A percentile compares a stretch with the other conserved stretches of the same genome.
Conservation (phyloP, 208 protist species). For the Acanthamoeba royreba region DNA sequence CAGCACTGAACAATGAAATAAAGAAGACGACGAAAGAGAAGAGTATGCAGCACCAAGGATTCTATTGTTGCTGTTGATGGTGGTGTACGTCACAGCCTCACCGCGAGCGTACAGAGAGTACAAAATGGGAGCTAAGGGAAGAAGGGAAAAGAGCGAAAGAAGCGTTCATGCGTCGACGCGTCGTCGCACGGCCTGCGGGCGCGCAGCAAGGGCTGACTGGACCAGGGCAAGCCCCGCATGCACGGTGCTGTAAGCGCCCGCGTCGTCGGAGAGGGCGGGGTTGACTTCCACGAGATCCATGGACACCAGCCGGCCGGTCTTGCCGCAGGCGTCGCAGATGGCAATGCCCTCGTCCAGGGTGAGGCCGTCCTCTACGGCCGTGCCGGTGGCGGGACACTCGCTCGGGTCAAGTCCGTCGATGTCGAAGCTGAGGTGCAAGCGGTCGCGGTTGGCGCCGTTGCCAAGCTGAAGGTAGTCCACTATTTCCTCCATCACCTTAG, state of each 20-base stretch:
- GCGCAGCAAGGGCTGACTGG: constrained; percentile 61
- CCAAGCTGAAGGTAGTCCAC: constrained; percentile 70
- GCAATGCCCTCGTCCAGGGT: constrained; percentile 73
- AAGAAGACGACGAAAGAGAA: too few species aligned
- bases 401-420: constrained; percentile 79
- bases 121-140: too few species aligned
- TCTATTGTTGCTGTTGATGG: too few species aligned
- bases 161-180: constrained; percentile 2
- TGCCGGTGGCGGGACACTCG: constrained; percentile 76
- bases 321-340: constrained; percentile 68
- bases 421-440: constrained; percentile 79
- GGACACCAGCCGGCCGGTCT: constrained; percentile 72
- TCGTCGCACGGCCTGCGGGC: not conserved
- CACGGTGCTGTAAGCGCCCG: constrained; percentile 65
- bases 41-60: too few species aligned
- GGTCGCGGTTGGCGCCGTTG: constrained; percentile 59
- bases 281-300: constrained; percentile 83
- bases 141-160: too few species aligned
- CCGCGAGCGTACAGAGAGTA: too few species aligned
- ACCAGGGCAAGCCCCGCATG: constrained; percentile 72
- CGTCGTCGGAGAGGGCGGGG: constrained; percentile 68
- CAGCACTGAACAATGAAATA: too few species aligned
- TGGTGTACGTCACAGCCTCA: too few species aligned
- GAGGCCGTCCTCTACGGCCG: constrained; percentile 75
- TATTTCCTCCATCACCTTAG: constrained; percentile 72